phyloP scores from a whole-genome alignment of 2,329 filamentous ascomycete species.

The Penicillium hordei region DNA sequence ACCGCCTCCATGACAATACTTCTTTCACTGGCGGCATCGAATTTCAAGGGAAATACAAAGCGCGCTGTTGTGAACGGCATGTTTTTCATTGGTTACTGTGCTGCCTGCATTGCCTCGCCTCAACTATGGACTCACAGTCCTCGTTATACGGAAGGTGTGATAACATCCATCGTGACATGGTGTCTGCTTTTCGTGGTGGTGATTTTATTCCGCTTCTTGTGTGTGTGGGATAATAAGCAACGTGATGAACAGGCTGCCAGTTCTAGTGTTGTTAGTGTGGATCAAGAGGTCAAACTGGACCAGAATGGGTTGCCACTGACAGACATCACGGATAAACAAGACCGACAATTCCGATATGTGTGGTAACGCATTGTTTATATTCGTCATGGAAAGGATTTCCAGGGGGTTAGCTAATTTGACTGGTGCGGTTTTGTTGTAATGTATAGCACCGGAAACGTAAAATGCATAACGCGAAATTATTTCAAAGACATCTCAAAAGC shows the following conservation, averaged over 20 bases:
- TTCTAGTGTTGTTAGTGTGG: background rate
- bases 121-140: constrained; percentile 50
- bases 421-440: too few species aligned
- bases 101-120: constrained; percentile 49
- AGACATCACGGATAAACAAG: constrained; percentile 17
- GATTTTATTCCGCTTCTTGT: constrained; percentile 16
- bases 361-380: background rate
- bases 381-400: background rate
- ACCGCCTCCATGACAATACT: constrained; percentile 46
- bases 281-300: constrained; percentile 12
- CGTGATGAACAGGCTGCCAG: constrained; percentile 13
- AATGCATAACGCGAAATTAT: too few species aligned
- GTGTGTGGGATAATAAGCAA: constrained; percentile 14
- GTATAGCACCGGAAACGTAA: too few species aligned
- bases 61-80: constrained; percentile 48
- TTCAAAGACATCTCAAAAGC: background rate
- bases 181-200: constrained; percentile 18
- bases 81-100: constrained; percentile 54
- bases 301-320: constrained; percentile 14
- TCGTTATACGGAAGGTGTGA: constrained; percentile 49
- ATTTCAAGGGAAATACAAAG: constrained; percentile 55
- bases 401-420: background rate
- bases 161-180: constrained; percentile 38
- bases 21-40: constrained; percentile 49
- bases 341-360: constrained; percentile 15